Evolutionary conservation across 768 basidiomycete genomes (phyloP), one percentile per base, ranked within the genome.

Genomic region (Boletus sensibilis): DNA sequence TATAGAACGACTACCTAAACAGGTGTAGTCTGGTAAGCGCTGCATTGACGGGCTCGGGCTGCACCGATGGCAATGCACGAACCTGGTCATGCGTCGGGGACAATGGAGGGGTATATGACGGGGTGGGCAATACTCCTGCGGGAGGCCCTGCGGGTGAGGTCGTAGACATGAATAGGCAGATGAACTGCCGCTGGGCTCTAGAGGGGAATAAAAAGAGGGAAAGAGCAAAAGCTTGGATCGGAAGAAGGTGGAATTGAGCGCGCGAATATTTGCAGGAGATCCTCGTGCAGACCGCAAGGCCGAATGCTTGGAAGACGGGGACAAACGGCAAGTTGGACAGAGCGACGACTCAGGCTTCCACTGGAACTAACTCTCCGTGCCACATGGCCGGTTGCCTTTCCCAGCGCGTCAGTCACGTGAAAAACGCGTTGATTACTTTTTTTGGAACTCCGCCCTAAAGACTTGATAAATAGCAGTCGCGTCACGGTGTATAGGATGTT

Each of bases 21-120:
- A 54, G 51, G 48, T 50, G 54, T 43, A 59, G 44, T 43, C 54
- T 60, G 23, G 63, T 70, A 58, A 63, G 59, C 56, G 59, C 52
- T 60, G 45, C 63, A 57, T 60, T 61, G 60, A 50, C 54, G 53
- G 52, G 55, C 64, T 58, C 49, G 56, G 56, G 55, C 16, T 38
- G 57, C 56, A 58, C 55, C 44, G 52, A 66, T 49, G 52, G 40
- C 34, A 59, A 53, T 57, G 52, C 46, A 75, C 82, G 50, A 57
- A 85, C 88, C 79, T 91, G 88, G 75, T 90, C 86, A 66, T 81
- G 84, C 20, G 85, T 82, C 18, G 89, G 89, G 52, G 76, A 70
- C 54, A 88, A 74, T 51, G 85, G 76, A 37, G 74, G 77, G 29
- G 72, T 64, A 64, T 66, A 57, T 34, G 60, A 21, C 34, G 76